Base-by-base conservation (phyloP, 768 basidiomycete species). In the Rubroboletus satanas region DNA sequence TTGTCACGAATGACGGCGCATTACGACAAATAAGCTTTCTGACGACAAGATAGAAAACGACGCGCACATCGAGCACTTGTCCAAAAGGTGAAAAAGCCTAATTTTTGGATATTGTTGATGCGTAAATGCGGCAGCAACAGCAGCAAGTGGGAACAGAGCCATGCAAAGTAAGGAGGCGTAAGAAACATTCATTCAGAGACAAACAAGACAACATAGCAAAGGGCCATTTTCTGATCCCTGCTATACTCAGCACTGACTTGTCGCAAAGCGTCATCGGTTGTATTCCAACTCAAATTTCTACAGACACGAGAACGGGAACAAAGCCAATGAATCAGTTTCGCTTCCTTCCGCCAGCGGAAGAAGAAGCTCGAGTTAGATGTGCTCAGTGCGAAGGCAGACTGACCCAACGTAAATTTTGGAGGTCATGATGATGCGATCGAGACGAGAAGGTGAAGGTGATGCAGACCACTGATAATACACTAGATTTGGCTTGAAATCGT, bases 281-380 rank as follows among this genome's bases (percentile, higher is more conserved):
- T 96, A 79, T 88, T 89, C 90, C 90, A 93, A 83, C 88, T 91
- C 81, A 92, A 80, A 84, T 92, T 92, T 80, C 90, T 92, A 85
- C 76, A 77, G 70, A 74, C 73, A 63, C 70, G 74, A 46, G 62
- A 74, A 69, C 74, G 77, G 33, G 45, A 51, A 60, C 56, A 70
- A 75, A 77, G 73, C 69, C 64, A 70, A 57, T 52, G 69, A 74
- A 83, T 87, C 76, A 85, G 83, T 84, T 74, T 67, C 73, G 73
- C 62, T 74, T 72, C 70, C 68, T 77, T 66, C 66, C 68, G 67
- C 63, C 68, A 72, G 65, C 70, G 72, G 65, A 71, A 73, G 71
- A 79, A 77, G 71, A 79, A 77, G 79, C 64, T 68, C 71, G n/a
- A 72, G 73, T 65, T 63, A 71, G 60, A 68, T 66, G 67, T 74